These are phyloP conservation scores for Erigeron philadelphicus DNA, from an alignment of 140 eudicot genomes.

Conservation along the genomic window DNA sequence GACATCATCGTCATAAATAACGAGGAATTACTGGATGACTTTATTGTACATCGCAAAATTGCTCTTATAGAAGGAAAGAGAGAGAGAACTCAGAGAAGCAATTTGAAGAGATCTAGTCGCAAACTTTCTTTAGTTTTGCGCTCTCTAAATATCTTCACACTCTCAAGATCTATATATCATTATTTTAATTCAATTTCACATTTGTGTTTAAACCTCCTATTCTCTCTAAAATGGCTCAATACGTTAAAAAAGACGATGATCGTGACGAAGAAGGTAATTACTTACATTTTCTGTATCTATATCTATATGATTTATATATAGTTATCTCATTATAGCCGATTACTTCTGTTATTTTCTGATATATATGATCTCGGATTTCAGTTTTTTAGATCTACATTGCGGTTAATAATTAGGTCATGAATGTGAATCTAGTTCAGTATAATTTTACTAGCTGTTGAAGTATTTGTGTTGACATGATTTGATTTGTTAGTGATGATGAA, in stretches of 20 bases:
- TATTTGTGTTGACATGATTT: background rate
- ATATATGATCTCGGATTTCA: slow-evolving; percentile 15
- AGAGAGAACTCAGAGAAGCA: slow-evolving; percentile 17
- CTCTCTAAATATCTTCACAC: slow-evolving; percentile 17
- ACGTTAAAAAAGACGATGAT: slow-evolving; percentile 90
- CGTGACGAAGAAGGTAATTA: slow-evolving; percentile 83
- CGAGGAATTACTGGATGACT: too few species aligned
- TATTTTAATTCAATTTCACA: slow-evolving; percentile 12
- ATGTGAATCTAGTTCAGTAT: background rate
- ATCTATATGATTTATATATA: background rate
- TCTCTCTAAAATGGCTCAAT: slow-evolving; percentile 53
- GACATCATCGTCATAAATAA: too few species aligned
- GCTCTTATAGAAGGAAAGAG: slow-evolving; percentile 13
- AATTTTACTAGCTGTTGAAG: slow-evolving; percentile 8
- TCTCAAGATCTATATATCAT: slow-evolving; percentile 25
- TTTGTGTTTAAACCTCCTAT: slow-evolving; percentile 5
- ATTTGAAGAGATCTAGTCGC: slow-evolving; percentile 26
- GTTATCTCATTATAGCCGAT: background rate
- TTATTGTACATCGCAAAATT: background rate
- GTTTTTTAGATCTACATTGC: slow-evolving; percentile 18
- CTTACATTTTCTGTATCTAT: background rate
- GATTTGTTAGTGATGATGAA: slow-evolving; percentile 2
- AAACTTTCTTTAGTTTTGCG: slow-evolving; percentile 12
- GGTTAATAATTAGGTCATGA: slow-evolving; percentile 5
- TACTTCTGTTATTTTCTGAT: slow-evolving; percentile 16